Evolutionary conservation across 2,329 filamentous ascomycete species (phyloP), one percentile per base, ranked within the genome.

Genomic region (Geosmithia morbida): DNA sequence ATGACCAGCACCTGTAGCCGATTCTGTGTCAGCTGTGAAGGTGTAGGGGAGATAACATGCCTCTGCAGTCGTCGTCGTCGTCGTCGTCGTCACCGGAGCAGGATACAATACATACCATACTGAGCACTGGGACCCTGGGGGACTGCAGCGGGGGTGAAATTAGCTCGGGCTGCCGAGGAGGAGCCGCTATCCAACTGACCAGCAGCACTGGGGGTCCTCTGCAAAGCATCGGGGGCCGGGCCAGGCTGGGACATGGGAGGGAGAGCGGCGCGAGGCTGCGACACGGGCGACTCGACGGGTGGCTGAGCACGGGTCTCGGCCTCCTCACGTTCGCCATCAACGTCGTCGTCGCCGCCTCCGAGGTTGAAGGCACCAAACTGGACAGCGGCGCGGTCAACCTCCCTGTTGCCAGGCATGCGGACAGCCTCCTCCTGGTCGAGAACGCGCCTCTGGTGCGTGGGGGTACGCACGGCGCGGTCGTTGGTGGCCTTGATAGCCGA

Each of bases 391-490:
- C 88, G 83, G 62, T 97, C 90, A 26, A 98, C 85, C 47, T 92
- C 89, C 55, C 92, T 88, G 69, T 96, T 95, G 50, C 87, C 88
- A 43, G 92, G 92, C 90, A 98, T 96, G 53, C 95, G 88, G 41
- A 98, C 92, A 50, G 92, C 87, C 68, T 98, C 92, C 65, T 95
- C 89, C 62, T 98, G 92, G 57, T 97, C 89, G 58, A 94, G 74
- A 47, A 96, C 76, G 57, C 87, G 85, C 54, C 90, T 81, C 63
- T 94, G 85, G 64, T 85, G 87, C 66, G 83, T 89, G 18, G 87
- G 78, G 48, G 80, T 81, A 51, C 90, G 85, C 50, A 72, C 70
- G 20, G 77, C 69, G 51, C 76, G 63, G 58, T 80, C 68, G 50
- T 77, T 56, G 14, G 82, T 84, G 13, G 85, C 85, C 69, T 94